Evolutionary conservation across 2,329 filamentous ascomycete species (phyloP), one percentile per base, ranked within the genome.

Genomic region (Talaromyces piceae): DNA sequence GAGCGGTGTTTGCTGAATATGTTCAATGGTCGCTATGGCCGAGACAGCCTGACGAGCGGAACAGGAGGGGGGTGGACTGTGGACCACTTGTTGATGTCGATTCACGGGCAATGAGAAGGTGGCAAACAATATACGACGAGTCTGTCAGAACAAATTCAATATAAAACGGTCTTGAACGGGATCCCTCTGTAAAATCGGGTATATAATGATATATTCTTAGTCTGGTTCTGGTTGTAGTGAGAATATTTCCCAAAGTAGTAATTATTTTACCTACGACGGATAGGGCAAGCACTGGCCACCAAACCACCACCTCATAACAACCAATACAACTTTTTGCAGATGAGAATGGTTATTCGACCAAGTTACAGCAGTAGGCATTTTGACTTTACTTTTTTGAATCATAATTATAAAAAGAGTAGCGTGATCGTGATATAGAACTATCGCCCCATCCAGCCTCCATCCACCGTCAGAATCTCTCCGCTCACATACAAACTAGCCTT

Each of bases 361-460:
- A 26, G 3, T 7, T 5, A 22, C 12, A 11, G n/a, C 28, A 46
- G 13, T 13, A 45, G 12, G 13, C 5, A 45, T 45, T 16, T 46
- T 18, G 9, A 20, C 30, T 43, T 41, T 41, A 41, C 20, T 41
- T 13, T 33, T 28, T 28, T 28, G 11, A 28, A 7, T 28, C 11
- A 7, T 28, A 6, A 2, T 28, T 2, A 28, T 28, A 28, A 6
- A 44, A 5, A 44, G 20, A 44, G 20, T 20, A 6, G 23, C 23
- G 5, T 28, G 23, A 46, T n/a, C n/a, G n/a, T n/a, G 23, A 41
- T 23, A n/a, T 22, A 28, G 20, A 28, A 94, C 71, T 91, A 94
- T 75, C 88, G 76, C 1, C 87, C 89, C 89, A 95, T 94, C 89
- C 88, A 95, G 9, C 90, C 90, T 5, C 90, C 90, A 69, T 95